Base-by-base conservation (phyloP, 2,329 filamentous ascomycete genomes). In the Colletotrichum sp. region DNA sequence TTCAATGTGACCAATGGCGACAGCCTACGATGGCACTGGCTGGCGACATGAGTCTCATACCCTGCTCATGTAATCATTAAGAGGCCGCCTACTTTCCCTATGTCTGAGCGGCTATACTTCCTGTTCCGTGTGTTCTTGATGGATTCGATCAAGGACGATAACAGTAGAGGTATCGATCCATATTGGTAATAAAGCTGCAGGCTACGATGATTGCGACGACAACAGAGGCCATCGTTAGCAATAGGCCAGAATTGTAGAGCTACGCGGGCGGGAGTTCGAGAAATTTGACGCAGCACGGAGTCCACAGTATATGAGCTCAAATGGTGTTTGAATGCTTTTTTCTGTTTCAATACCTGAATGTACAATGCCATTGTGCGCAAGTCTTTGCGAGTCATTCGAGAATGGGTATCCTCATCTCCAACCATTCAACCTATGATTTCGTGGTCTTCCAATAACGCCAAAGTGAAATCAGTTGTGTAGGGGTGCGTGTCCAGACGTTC, bases 391-490 rank as follows among this genome's bases (percentile, higher is more conserved):
- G 9, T 16, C 55, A 5, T 69, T 24, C 18, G 16, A 18, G 16
- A 66, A 67, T 47, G 57, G 72, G 68, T 70, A 73, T 71, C 62
- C 71, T 66, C 55, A 55, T 34, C 36, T 43, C n/a, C 54, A 18
- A 62, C 18, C 16, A n/a, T 29, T 27, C 34, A 38, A 33, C 33
- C 29, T 36, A 29, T 70, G 13, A 21, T 65, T 9, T 70, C 18
- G 55, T 61, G 36, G 55, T 59, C 21, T 27, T 43, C 70, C 59
- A 24, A 67, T 62, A 73, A 66, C 61, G 70, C 70, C 70, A 70
- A 43, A 36, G 43, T 11, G 34, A 36, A 34, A 5, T 29, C n/a
- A 55, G 13, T 55, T 33, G 38, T 47, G 29, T 6, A 29, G 18
- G 38, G 15, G 27, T 43, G 54, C 4, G 12, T 36, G 15, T 13